These are phyloP conservation scores for Candolleomyces eurysporus DNA, from an alignment of 768 basidiomycete species.

Conservation along the genomic window DNA sequence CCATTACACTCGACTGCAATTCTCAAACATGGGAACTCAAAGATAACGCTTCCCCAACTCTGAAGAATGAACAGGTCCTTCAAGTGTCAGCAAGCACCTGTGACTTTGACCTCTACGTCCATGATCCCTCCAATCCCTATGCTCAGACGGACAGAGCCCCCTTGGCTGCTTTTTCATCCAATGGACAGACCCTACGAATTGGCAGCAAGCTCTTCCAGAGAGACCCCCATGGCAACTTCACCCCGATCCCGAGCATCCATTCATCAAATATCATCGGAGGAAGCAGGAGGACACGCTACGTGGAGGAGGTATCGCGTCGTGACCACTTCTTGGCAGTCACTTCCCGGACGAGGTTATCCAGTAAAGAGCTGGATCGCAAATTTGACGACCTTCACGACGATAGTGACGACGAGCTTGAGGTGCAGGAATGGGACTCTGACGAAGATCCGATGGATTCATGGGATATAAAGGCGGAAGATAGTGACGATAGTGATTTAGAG, in stretches of 20 bases:
- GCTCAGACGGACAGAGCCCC: background rate
- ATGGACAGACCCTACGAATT: slow-evolving; percentile 6
- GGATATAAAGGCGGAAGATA: background rate
- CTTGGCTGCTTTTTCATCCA: slow-evolving; percentile 5
- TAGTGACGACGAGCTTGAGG: background rate
- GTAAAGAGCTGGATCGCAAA: background rate
- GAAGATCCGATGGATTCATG: background rate
- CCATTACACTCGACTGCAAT: background rate
- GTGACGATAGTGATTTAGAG: background rate
- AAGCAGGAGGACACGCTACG: background rate
- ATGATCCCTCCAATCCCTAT: background rate
- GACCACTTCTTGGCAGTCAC: background rate
- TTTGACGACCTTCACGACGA: background rate
- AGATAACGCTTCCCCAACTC: background rate
- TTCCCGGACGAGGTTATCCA: background rate
- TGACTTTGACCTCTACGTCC: slow-evolving; percentile 1
- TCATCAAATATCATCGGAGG: background rate
- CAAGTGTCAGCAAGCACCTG: background rate
- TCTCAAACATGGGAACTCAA: background rate
- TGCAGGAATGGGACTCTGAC: background rate
- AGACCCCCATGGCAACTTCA: slow-evolving; percentile 1
- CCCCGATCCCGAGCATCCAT: background rate
- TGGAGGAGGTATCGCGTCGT: background rate
- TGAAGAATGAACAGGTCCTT: background rate
- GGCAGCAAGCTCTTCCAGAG: slow-evolving; percentile 8